Evolutionary conservation across 2,329 filamentous ascomycete genomes (phyloP).

Genomic region (Cladophialophora psammophila): DNA sequence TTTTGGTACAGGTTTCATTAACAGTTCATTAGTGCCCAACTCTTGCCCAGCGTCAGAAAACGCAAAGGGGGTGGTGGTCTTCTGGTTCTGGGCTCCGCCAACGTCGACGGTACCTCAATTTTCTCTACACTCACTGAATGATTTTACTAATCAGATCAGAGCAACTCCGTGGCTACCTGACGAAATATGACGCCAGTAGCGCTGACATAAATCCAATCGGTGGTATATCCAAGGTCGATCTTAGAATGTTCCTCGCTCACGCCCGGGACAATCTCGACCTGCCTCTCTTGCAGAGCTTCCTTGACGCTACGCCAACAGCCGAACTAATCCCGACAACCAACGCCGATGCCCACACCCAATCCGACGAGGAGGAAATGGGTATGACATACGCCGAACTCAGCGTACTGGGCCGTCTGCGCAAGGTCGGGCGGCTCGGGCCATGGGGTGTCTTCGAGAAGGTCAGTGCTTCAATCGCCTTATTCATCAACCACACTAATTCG

Average conservation of each 20-base stretch:
- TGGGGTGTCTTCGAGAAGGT: constrained; percentile 49
- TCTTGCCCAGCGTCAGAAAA: constrained; percentile 17
- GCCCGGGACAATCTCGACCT: constrained; percentile 65
- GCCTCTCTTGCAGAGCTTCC: constrained; percentile 66
- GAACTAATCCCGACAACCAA: constrained; percentile 70
- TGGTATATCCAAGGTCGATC: constrained; percentile 69
- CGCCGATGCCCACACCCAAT: constrained; percentile 56
- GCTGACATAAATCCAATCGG: constrained; percentile 69
- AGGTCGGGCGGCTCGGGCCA: constrained; percentile 60
- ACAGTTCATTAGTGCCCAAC: neutral
- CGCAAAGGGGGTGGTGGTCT: constrained; percentile 31
- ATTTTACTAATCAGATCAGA: constrained; percentile 42
- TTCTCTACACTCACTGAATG: constrained; percentile 41
- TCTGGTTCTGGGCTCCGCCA: constrained; percentile 50
- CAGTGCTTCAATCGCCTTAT: constrained; percentile 47
- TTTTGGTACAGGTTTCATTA: neutral
- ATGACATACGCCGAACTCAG: constrained; percentile 63
- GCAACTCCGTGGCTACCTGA: constrained; percentile 65
- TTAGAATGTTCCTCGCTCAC: constrained; percentile 76
- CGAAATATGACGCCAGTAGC: constrained; percentile 71
- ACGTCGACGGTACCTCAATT: constrained; percentile 63
- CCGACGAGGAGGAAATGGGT: constrained; percentile 59
- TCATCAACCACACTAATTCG: constrained; percentile 16
- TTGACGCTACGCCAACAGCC: constrained; percentile 68
- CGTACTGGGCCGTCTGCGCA: constrained; percentile 62